Conservation (phyloP, 1,284 basidiomycete species). For the Pyrrhoderma noxium region DNA sequence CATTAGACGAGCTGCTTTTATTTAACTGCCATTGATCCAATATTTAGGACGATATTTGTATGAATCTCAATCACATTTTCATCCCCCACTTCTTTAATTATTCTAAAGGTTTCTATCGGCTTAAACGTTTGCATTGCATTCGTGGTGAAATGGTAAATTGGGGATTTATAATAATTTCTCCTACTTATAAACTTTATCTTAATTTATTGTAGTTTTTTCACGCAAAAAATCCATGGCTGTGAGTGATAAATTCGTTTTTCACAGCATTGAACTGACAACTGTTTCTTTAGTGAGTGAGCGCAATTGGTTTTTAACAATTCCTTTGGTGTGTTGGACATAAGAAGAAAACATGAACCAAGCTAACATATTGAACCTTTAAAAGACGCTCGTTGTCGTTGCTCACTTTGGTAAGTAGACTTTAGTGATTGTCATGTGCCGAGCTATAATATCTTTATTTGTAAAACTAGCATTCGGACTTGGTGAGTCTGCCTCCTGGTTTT, state of each 20-base stretch:
- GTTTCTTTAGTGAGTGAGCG: conserved; percentile 28
- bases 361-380: background rate
- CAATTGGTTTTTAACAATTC: conserved; percentile 31
- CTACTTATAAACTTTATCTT: background rate
- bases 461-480: conserved; percentile 33
- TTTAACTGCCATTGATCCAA: background rate
- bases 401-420: conserved; percentile 32
- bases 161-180: background rate
- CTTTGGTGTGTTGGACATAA: conserved; percentile 25
- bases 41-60: conserved; percentile 10
- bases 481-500: conserved; percentile 22
- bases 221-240: conserved; percentile 32
- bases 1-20: background rate
- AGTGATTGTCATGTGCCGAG: background rate
- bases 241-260: conserved; percentile 15
- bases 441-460: conserved; percentile 4
- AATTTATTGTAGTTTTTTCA: conserved; percentile 30
- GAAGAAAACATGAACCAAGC: background rate
- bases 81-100: background rate
- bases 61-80: background rate
- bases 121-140: conserved; percentile 15
- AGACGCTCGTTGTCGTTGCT: conserved; percentile 30
- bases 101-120: conserved; percentile 7
- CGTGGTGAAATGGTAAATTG: conserved; percentile 12
- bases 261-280: no score